Evolutionary conservation across 495 filamentous ascomycete species (phyloP).

Genomic region (Penicillium longicatenatum): DNA sequence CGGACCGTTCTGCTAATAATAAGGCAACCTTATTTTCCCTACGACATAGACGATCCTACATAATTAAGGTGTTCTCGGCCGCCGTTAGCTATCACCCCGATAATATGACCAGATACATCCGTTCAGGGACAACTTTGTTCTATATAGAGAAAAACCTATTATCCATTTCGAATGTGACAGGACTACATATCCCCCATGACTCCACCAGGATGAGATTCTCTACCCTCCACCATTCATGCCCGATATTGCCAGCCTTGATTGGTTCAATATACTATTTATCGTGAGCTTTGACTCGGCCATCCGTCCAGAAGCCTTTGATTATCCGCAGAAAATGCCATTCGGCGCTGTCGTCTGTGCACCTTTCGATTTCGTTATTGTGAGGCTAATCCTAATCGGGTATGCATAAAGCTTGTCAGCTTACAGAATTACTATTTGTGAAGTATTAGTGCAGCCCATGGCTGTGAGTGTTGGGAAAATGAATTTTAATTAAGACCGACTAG

Average conservation of each 20-base stretch:
- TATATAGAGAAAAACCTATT: slow-evolving; percentile 24
- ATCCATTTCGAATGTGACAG: slow-evolving; percentile 22
- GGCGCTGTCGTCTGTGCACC: slow-evolving; percentile 26
- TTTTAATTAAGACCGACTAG: no score
- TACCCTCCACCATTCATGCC: slow-evolving; percentile 11
- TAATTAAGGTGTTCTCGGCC: slow-evolving; percentile 33
- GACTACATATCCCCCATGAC: slow-evolving; percentile 24
- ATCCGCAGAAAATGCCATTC: slow-evolving; percentile 16
- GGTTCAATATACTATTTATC: slow-evolving; percentile 21
- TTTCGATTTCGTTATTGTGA: no score
- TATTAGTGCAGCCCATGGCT: no score
- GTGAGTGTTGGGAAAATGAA: no score
- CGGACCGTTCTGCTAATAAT: no score
- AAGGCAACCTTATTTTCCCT: no score
- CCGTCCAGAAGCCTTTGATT: slow-evolving; percentile 14
- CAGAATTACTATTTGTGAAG: no score
- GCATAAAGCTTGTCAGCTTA: no score
- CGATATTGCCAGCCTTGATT: slow-evolving; percentile 24
- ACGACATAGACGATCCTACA: slow-evolving; percentile 47
- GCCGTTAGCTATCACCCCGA: slow-evolving; percentile 45
- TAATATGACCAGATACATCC: slow-evolving; percentile 35
- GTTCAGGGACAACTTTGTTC: slow-evolving; percentile 31
- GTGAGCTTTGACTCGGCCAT: slow-evolving; percentile 23
- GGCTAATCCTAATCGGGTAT: no score
- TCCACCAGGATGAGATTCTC: slow-evolving; percentile 21